Base-by-base conservation (phyloP, 805 yeast genomes). In the Pichia pseudocactophila region DNA sequence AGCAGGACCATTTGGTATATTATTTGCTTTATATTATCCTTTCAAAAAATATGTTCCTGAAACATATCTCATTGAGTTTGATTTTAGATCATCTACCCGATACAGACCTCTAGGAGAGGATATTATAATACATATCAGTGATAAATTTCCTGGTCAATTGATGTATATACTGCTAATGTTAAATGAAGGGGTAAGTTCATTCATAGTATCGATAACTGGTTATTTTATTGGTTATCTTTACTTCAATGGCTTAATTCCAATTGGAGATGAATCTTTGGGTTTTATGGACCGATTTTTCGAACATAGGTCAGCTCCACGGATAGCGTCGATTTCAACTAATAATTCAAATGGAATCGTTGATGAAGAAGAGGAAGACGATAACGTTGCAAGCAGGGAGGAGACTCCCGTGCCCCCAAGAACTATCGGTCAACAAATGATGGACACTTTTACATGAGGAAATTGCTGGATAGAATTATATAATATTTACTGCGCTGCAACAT, bases 381-480 rank as follows among this genome's bases (percentile, higher is more conserved):
- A 52, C 34, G 31, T 13, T 6, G 22, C 19, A 12, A 39, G 67
- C 16, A 55, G 73, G 37, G 73, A 74, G 8, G 82, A 75, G 44
- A 78, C 78, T 15, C 84, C 84, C 0, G 74, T 70, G 11, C 42
- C 45, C 20, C 37, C 45, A n/a, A 59, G 85, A 40, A 75, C 84
- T 0, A 59, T 80, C 30, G 78, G 82, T 2, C 66, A 73, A 18
- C 84, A 78, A 51, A 68, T 80, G 42, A 57, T 79, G 19, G 80
- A 78, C 55, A 73, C 80, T 0, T 78, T 79, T 50, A 66, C 81
- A 53, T 61, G 56, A 41, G 53, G 32, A 34, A 2, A 19, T 25
- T 30, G 25, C 11, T 11, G 13, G 13, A 17, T 59, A 22, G 7
- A 15, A 18, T 15, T 32, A 25, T 28, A 32, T 25, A 40, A 34